Conservation (phyloP, 352 stramenopile genomes). For the Globisporangium barbulae region DNA sequence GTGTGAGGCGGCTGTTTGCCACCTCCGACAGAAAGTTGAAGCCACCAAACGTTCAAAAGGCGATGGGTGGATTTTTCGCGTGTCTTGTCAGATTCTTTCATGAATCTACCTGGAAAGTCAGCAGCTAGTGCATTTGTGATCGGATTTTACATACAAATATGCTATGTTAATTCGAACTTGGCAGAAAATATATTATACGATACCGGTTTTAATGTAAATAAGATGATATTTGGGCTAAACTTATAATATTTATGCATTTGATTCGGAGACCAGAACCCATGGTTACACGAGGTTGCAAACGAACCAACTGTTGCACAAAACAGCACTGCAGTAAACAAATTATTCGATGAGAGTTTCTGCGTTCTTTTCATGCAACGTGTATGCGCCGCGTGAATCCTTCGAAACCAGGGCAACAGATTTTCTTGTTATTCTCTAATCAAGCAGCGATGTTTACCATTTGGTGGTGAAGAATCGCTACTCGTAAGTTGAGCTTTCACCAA, state of each 20-base stretch:
- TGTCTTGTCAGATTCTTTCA: background rate
- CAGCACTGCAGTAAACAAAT: too few species aligned
- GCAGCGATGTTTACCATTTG: slow-evolving; percentile 18
- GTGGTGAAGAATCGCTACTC: background rate
- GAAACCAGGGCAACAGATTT: too few species aligned
- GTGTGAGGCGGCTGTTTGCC: background rate
- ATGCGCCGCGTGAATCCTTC: too few species aligned
- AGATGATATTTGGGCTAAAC: background rate
- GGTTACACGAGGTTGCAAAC: too few species aligned
- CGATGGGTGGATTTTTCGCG: background rate
- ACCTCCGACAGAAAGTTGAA: background rate
- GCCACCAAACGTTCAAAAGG: background rate
- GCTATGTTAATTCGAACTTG: background rate
- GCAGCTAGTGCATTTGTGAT: background rate
- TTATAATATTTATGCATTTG: background rate
- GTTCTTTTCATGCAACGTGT: too few species aligned
- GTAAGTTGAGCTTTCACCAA: too few species aligned
- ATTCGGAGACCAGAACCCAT: too few species aligned
- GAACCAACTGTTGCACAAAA: too few species aligned
- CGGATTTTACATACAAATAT: background rate
- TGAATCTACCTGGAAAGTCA: background rate
- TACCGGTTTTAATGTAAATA: background rate
- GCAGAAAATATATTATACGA: background rate
- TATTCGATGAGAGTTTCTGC: too few species aligned
- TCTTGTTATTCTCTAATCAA: too few species aligned